phyloP scores from a whole-genome alignment of 1,284 basidiomycete genomes.

The Ceratobasidium papillatum region DNA sequence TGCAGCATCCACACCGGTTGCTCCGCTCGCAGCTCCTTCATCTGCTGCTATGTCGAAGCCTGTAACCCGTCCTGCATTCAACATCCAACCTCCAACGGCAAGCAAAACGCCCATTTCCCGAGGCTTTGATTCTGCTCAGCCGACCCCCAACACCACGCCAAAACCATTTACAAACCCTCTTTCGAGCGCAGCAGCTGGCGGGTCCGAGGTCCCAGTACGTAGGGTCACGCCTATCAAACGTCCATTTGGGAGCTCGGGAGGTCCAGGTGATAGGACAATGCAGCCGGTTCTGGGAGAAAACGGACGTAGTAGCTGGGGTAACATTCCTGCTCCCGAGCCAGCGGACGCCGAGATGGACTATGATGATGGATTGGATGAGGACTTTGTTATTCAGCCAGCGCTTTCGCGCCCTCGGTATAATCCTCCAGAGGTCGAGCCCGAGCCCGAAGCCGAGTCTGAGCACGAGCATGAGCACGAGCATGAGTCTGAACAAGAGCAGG shows the following conservation, averaged over 20 bases:
- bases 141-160: conserved; percentile 2
- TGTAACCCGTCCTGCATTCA: conserved; percentile 27
- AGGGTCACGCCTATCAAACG: conserved; percentile 34
- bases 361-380: conserved; percentile 33
- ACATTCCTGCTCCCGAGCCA: conserved; percentile 26
- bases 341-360: conserved; percentile 30
- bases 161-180: conserved; percentile 32
- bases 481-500: not conserved
- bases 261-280: conserved; percentile 29
- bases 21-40: conserved; percentile 9
- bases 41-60: conserved; percentile 6
- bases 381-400: conserved; percentile 31
- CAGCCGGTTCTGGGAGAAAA: not conserved
- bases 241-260: conserved; percentile 27
- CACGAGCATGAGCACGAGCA: conserved; percentile 15
- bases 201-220: not conserved
- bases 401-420: conserved; percentile 25
- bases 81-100: not conserved
- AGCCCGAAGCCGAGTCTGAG: conserved; percentile 17
- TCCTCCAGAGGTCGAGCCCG: conserved; percentile 18
- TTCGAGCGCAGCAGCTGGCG: conserved; percentile 17
- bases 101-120: not conserved
- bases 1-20: conserved; percentile 15
- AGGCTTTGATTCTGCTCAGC: not conserved
- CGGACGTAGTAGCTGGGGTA: not conserved